phyloP scores from a whole-genome alignment of 495 filamentous ascomycete genomes.

The Xylaria sp. region DNA sequence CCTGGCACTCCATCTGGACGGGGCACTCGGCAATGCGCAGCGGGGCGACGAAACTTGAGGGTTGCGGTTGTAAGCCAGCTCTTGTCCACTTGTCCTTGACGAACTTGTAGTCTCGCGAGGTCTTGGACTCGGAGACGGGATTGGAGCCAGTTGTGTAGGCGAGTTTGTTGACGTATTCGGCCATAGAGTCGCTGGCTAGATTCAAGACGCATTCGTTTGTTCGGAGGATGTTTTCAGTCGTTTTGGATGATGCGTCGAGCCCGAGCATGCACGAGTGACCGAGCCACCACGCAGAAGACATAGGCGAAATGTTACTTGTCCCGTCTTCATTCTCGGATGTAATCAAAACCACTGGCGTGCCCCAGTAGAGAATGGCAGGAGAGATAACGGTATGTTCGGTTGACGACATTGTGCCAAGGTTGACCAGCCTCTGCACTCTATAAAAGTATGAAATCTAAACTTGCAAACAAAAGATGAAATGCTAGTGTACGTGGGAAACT shows the following conservation, averaged over 20 bases:
- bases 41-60: conserved; percentile 42
- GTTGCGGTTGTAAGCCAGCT: conserved; percentile 43
- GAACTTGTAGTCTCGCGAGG: conserved; percentile 40
- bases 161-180: conserved; percentile 44
- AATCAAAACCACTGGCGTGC: conserved; percentile 53
- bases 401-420: conserved; percentile 27
- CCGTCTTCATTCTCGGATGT: conserved; percentile 53
- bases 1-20: conserved; percentile 51
- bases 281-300: conserved; percentile 58
- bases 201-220: conserved; percentile 55
- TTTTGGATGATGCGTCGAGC: conserved; percentile 47
- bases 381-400: conserved; percentile 45
- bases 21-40: conserved; percentile 49
- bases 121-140: conserved; percentile 40
- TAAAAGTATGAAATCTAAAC: not conserved
- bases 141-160: conserved; percentile 49
- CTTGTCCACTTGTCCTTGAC: conserved; percentile 52
- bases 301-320: conserved; percentile 50
- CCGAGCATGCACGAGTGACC: conserved; percentile 55
- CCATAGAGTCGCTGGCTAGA: conserved; percentile 50
- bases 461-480: conserved; percentile 15
- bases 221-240: conserved; percentile 51
- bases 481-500: conserved; percentile 4
- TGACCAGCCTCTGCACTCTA: not conserved
- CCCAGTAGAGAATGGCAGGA: conserved; percentile 57